Conservation (phyloP, 139 green algal species). For the Marvania coccoides region DNA sequence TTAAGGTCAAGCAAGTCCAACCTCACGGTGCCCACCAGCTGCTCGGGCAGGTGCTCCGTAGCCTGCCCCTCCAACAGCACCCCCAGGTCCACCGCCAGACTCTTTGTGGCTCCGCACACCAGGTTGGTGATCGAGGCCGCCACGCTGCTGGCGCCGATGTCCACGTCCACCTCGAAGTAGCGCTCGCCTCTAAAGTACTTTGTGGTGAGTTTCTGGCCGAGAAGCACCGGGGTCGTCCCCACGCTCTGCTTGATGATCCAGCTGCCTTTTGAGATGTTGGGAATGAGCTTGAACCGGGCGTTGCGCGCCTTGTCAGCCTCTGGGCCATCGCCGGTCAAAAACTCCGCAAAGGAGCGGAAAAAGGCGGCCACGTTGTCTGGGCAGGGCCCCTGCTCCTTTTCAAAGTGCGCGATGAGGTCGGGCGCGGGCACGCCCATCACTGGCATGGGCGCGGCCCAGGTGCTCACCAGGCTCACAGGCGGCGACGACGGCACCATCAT, state of each 20-base stretch:
- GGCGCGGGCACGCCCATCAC: not conserved
- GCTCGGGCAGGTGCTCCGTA: slow-evolving; percentile 23
- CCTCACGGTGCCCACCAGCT: slow-evolving; percentile 25
- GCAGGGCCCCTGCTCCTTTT: not conserved
- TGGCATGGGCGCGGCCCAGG: slow-evolving; percentile 36
- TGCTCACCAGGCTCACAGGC: slow-evolving; percentile 19
- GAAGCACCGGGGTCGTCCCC: slow-evolving; percentile 54
- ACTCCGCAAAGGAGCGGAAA: slow-evolving; percentile 1
- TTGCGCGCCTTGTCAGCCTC: slow-evolving; percentile 35
- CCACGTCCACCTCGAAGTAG: slow-evolving; percentile 36
- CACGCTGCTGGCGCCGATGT: slow-evolving; percentile 30
- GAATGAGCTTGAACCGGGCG: slow-evolving; percentile 59
- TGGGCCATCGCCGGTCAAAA: slow-evolving; percentile 22
- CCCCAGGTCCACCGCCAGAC: slow-evolving; percentile 25
- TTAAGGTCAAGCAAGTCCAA: slow-evolving; percentile 12
- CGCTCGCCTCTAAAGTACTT: slow-evolving; percentile 29
- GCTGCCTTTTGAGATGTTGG: slow-evolving; percentile 42
- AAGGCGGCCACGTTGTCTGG: not conserved
- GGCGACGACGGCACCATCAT: slow-evolving; percentile 55
- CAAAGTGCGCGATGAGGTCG: not conserved
- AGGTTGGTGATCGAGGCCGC: slow-evolving; percentile 27
- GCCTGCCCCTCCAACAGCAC: slow-evolving; percentile 28
- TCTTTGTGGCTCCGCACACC: slow-evolving; percentile 28
- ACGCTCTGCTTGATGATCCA: slow-evolving; percentile 67
- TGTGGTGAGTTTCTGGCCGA: slow-evolving; percentile 54